These are phyloP conservation scores for Lasiodiplodia theobromae DNA, from an alignment of 2,329 filamentous ascomycete genomes.

Conservation along the genomic window DNA sequence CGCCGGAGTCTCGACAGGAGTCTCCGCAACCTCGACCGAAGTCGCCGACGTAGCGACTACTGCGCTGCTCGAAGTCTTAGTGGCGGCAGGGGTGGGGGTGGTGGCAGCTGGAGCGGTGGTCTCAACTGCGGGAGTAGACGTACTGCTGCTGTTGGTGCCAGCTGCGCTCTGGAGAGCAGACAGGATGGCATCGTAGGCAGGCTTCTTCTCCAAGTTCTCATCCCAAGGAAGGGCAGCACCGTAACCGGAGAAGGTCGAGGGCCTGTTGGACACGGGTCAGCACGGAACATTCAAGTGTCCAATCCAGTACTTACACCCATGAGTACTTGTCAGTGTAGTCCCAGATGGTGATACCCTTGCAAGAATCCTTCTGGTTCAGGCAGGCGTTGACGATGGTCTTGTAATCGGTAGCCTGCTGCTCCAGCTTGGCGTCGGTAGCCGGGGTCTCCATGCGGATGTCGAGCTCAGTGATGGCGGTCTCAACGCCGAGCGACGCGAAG, in stretches of 20 bases:
- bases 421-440: conserved; percentile 35
- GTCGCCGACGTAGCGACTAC: conserved; percentile 14
- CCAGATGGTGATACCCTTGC: conserved; percentile 69
- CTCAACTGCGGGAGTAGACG: conserved; percentile 13
- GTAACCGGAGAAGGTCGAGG: conserved; percentile 50
- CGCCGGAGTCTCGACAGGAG: conserved; percentile 3
- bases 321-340: conserved; percentile 56
- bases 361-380: conserved; percentile 56
- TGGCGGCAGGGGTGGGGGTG: conserved; percentile 20
- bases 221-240: conserved; percentile 57
- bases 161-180: conserved; percentile 23
- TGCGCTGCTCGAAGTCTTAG: conserved; percentile 27
- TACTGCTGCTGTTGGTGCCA: conserved; percentile 24
- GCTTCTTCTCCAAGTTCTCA: conserved; percentile 54
- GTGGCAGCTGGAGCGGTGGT: conserved; percentile 8
- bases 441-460: conserved; percentile 59
- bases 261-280: conserved; percentile 31
- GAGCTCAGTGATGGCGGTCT: conserved; percentile 69
- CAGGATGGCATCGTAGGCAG: conserved; percentile 37
- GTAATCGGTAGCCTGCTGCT: conserved; percentile 37
- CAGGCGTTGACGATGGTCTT: conserved; percentile 59
- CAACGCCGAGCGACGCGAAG: conserved; percentile 60
- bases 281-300: too few species aligned
- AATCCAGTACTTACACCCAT: conserved; percentile 45
- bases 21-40: conserved; percentile 21